Conservation (phyloP, 345 rosid genomes). For the Clausena lansium region DNA sequence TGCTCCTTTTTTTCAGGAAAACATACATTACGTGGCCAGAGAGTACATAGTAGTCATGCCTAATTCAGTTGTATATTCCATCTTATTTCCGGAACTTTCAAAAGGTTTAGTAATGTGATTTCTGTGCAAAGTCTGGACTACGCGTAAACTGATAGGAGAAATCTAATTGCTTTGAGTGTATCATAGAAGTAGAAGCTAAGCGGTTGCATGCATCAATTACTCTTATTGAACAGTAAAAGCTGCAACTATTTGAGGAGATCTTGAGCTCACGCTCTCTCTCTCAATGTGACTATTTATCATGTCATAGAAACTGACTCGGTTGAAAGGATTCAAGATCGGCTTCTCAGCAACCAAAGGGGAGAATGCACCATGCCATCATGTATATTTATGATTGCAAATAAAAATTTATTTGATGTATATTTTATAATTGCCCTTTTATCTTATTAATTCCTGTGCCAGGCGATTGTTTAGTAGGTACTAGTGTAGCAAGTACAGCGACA, state of each 20-base stretch:
- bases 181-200: slow-evolving; percentile 3
- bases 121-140: slow-evolving; percentile 21
- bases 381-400: slow-evolving; percentile 19
- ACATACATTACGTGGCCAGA: slow-evolving; percentile 12
- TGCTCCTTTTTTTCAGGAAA: slow-evolving; percentile 26
- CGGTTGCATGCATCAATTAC: background rate
- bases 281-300: background rate
- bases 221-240: slow-evolving; percentile 14
- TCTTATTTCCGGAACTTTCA: slow-evolving; percentile 10
- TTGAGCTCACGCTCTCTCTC: background rate
- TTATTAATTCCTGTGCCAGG: background rate
- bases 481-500: background rate
- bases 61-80: slow-evolving; percentile 27
- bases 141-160: slow-evolving; percentile 13
- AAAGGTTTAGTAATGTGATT: background rate
- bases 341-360: slow-evolving; percentile 13
- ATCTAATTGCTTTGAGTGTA: slow-evolving; percentile 7
- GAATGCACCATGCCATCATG: slow-evolving; percentile 24
- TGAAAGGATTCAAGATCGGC: slow-evolving; percentile 21
- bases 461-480: background rate
- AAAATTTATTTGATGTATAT: background rate
- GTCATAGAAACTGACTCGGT: slow-evolving; percentile 18
- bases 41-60: slow-evolving; percentile 30
- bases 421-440: background rate
- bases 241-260: background rate